Evolutionary conservation across 495 filamentous ascomycete species (phyloP).

Genomic region (Penicillium arizonense): DNA sequence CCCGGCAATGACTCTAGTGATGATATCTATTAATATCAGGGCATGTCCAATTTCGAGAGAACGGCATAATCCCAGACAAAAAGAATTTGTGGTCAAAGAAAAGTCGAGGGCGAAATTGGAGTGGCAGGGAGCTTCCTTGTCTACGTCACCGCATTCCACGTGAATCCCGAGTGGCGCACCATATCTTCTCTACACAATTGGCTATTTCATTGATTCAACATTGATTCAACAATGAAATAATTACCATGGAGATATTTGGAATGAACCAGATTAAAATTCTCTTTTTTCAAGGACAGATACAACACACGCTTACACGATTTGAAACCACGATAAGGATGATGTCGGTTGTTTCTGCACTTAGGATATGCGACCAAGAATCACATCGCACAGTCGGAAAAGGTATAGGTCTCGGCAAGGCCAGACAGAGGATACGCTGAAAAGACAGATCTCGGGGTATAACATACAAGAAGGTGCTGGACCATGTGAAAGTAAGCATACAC

Average conservation of each 20-base stretch:
- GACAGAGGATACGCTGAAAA: conserved; percentile 7
- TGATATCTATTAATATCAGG: not conserved
- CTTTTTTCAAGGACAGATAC: too few relatives aligned
- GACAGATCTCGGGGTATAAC: conserved; percentile 24
- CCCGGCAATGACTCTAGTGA: not conserved
- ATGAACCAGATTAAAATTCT: too few relatives aligned
- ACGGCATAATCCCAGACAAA: not conserved
- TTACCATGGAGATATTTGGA: too few relatives aligned
- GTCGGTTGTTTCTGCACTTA: not conserved
- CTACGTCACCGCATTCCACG: conserved; percentile 3
- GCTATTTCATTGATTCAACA: too few relatives aligned
- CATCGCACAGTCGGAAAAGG: conserved; percentile 2
- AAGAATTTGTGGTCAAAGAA: conserved; percentile 1
- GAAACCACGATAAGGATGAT: not conserved
- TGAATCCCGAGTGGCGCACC: not conserved
- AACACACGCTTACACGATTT: too few relatives aligned
- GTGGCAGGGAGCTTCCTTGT: conserved; percentile 7
- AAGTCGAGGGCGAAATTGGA: conserved; percentile 1
- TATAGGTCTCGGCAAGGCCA: conserved; percentile 4
- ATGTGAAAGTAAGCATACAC: not conserved
- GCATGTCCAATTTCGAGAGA: not conserved
- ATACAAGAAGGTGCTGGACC: conserved; percentile 5
- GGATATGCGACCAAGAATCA: not conserved
- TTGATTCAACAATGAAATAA: too few relatives aligned
- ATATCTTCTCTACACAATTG: too few relatives aligned